Evolutionary conservation across 2,329 filamentous ascomycete genomes (phyloP), one percentile per base, ranked within the genome.

Genomic region (Ophiostoma montium): DNA sequence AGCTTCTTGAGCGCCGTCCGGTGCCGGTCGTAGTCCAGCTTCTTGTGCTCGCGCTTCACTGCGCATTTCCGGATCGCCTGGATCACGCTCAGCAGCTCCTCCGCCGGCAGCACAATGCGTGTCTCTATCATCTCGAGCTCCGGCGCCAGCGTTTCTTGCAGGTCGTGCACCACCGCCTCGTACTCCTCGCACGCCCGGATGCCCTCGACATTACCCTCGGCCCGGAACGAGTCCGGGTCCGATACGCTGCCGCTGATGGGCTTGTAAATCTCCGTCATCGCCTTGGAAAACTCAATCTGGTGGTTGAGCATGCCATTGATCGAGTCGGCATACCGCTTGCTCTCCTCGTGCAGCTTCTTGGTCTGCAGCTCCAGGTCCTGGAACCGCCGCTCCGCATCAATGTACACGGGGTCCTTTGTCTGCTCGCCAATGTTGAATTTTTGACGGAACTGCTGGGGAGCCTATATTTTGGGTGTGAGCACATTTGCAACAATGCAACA

Each of bases 111-210:
- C 61, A 98, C 90, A 43, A 98, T 80, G 55, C 92, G 78, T 48
- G 76, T 80, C 61, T 98, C 88, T 59, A 98, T 96, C 88, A 96
- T 95, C 63, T 98, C 92, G 57, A 98, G 73, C 68, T 98, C 92
- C 0, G 92, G 92, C 48, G 82, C 76, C 51, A 98, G 70, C 3
- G 86, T 92, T 50, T 86, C 85, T 62, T 95, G 87, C 51, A 98
- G 72, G 54, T 96, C 90, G 57, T 82, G 80, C 54, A 96, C 90
- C 46, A 96, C 85, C 3, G 74, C 72, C 68, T 96, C 87, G 67
- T 98, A 98, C 67, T 98, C 88, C 63, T 96, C 90, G 66, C 92
- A 98, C 27, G 92, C 92, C 55, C 79, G 76, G 61, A 98, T 96
- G 50, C 92, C 92, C 62, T 94, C 92, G 1, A 84, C 80, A 62